These are phyloP conservation scores for Amanita pseudoporphyria DNA, from an alignment of 768 basidiomycete genomes.

Conservation along the genomic window DNA sequence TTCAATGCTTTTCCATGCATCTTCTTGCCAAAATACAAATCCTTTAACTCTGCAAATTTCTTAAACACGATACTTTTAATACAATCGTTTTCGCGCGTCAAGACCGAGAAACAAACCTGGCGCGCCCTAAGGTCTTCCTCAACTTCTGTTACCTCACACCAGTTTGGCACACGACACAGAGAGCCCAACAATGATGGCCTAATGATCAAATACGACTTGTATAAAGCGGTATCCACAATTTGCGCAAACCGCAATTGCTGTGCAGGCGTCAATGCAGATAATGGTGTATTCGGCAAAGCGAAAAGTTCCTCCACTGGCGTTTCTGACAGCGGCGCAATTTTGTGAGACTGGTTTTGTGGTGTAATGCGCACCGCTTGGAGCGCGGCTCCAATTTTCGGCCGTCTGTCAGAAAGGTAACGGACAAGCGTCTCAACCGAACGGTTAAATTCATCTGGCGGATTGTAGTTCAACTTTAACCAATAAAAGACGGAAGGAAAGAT, in stretches of 20 bases:
- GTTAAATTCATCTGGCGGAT: conserved; percentile 41
- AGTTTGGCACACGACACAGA: conserved; percentile 85
- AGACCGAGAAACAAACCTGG: conserved; percentile 42
- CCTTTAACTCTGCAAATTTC: conserved; percentile 89
- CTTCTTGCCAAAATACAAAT: conserved; percentile 88
- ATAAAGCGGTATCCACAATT: conserved; percentile 90
- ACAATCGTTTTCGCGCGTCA: neutral
- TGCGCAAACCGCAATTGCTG: conserved; percentile 86
- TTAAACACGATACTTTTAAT: conserved; percentile 20
- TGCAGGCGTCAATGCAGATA: conserved; percentile 66
- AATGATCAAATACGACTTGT: conserved; percentile 84
- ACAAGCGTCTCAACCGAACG: conserved; percentile 83
- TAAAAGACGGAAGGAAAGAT: neutral
- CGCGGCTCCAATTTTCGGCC: conserved; percentile 77
- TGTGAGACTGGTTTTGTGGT: conserved; percentile 55
- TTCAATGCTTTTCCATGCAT: conserved; percentile 88
- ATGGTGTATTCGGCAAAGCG: conserved; percentile 63
- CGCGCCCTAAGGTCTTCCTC: conserved; percentile 77
- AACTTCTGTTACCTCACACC: conserved; percentile 94
- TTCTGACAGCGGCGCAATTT: conserved; percentile 61
- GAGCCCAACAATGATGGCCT: conserved; percentile 76
- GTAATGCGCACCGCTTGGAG: conserved; percentile 62
- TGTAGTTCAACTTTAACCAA: neutral
- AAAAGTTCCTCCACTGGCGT: conserved; percentile 69
- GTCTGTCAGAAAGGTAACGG: conserved; percentile 80